Base-by-base conservation (phyloP, 768 basidiomycete genomes). In the Hygrocybe punicea region DNA sequence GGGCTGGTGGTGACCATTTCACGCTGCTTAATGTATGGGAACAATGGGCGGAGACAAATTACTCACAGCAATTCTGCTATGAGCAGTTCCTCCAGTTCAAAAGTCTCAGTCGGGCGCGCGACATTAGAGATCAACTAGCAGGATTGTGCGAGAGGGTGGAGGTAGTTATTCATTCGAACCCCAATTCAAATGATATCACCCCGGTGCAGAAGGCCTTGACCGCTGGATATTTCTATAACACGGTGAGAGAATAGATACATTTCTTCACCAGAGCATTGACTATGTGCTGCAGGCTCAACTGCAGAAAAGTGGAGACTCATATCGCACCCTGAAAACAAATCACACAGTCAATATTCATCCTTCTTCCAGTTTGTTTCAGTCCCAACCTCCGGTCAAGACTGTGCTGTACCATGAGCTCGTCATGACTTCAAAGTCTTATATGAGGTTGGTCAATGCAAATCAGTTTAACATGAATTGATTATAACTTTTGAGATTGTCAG, bases 291-390 rank as follows among this genome's bases (percentile, higher is more conserved):
- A 94, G 87, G 96, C 93, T 2, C 87, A 91, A 62, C 74, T 99
- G 37, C 94, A 98, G 67, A 94, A 93, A 73, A 92, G 91, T 56
- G 97, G 97, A 1, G 97, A 98, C 69, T 94, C 93, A 33, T 99
- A 98, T 72, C 84, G 96, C 55, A 98, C 97, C 14, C 81, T 97
- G 61, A 99, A 98, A 73, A 96, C 92, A 5, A 89, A 87, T 68
- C 94, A 98, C 62, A 94, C 95, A 2, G 94, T 98, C 44, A 93
- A 95, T 68, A 91, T 98, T 58, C 97, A 99, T 65, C 97, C 97
- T 0, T 95, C 93, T 0, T 96, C 94, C 5, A 88, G 91, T 69
- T 72, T 99, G 60, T 97, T 98, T 84, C 91, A 98, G 64, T 85
- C 86, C 68, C 95, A 98, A 63, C 97, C 97, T 2, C 97, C 97